phyloP scores from a whole-genome alignment of 441 rosid genomes.

The Populus hybrid region DNA sequence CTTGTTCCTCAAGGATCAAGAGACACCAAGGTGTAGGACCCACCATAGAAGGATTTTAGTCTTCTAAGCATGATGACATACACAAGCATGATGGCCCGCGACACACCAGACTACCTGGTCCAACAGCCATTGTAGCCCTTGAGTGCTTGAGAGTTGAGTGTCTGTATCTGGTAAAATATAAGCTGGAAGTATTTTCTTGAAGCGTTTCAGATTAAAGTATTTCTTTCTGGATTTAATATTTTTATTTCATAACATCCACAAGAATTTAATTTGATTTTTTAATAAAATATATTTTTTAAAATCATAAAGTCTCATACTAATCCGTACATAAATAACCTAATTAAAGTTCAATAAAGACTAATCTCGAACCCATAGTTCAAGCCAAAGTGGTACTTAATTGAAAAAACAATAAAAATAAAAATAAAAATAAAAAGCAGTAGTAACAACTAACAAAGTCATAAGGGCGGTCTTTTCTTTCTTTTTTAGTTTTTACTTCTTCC shows the following conservation, averaged over 20 bases:
- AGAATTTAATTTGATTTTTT: background rate
- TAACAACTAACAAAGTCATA: background rate
- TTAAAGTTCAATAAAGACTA: background rate
- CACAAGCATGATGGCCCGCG: background rate
- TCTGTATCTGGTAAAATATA: no score
- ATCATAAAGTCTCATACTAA: no score
- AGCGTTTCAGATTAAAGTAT: no score
- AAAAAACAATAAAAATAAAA: background rate
- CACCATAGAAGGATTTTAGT: no score
- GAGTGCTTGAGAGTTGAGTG: no score
- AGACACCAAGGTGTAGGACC: no score
- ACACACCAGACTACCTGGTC: no score
- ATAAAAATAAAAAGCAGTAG: background rate
- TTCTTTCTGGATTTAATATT: background rate
- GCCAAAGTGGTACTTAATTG: background rate
- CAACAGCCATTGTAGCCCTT: no score
- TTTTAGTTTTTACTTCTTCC: background rate
- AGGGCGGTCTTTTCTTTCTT: slow-evolving; percentile 13
- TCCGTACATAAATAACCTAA: no score
- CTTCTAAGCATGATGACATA: background rate
- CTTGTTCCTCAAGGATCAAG: no score
- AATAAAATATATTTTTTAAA: no score
- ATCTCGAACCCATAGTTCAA: background rate
- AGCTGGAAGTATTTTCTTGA: background rate
- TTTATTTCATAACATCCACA: background rate